These are phyloP conservation scores for Bjerkandera adusta DNA, from an alignment of 1,284 basidiomycete genomes.

Conservation along the genomic window DNA sequence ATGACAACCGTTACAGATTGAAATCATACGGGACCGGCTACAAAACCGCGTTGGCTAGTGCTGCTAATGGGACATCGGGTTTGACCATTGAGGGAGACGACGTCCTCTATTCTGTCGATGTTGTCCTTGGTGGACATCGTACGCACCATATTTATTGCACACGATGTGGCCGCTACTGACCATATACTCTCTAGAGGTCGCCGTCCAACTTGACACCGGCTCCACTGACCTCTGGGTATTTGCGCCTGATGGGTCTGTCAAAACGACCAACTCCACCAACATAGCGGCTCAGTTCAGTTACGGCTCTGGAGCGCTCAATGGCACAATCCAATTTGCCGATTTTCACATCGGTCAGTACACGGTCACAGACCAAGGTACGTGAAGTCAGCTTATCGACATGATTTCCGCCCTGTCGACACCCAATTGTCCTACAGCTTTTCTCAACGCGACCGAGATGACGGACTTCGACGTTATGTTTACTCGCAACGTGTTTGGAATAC, in stretches of 20 bases:
- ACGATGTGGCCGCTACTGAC: too few relatives aligned
- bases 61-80: not conserved
- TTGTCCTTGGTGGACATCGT: not conserved
- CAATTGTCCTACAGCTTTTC: conserved; percentile 20
- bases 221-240: conserved; percentile 18
- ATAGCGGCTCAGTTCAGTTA: conserved; percentile 17
- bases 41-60: not conserved
- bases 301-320: conserved; percentile 13
- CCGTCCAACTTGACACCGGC: conserved; percentile 18
- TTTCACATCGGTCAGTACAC: conserved; percentile 24
- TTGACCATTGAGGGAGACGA: not conserved
- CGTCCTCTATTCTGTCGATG: not conserved
- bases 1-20: not conserved
- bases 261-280: conserved; percentile 12
- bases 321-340: conserved; percentile 23
- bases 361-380: conserved; percentile 27
- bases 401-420: not conserved
- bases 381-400: not conserved
- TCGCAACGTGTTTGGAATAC: not conserved
- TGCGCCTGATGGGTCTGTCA: not conserved
- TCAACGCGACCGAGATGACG: conserved; percentile 15
- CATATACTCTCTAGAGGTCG: conserved; percentile 7
- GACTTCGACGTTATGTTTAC: not conserved
- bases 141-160: too few relatives aligned
- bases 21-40: not conserved